Conservation (phyloP, 331 rosid species). For the Erythrophleum ivorense region DNA sequence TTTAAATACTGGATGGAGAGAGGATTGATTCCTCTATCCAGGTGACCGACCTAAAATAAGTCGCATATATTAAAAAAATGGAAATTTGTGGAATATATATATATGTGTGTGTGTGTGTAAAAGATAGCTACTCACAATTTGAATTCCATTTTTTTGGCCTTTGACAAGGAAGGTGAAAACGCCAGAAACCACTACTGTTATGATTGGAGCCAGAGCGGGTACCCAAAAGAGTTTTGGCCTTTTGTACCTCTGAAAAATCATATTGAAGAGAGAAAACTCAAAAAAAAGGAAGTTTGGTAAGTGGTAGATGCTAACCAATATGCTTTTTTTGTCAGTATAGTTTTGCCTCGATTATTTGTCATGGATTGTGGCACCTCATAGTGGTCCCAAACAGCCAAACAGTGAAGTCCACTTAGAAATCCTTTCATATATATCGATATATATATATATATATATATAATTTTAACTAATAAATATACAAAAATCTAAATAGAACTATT, state of each 20-base stretch:
- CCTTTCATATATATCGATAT: too few relatives aligned
- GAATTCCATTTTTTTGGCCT: slow-evolving; percentile 70
- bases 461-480: background rate
- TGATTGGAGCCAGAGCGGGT: slow-evolving; percentile 79
- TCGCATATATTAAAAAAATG: background rate
- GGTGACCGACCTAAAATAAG: slow-evolving; percentile 69
- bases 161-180: slow-evolving; percentile 60
- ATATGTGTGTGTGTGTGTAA: background rate
- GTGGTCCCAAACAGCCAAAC: background rate
- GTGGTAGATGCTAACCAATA: background rate
- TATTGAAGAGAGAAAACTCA: background rate
- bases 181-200: slow-evolving; percentile 58
- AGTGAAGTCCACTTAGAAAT: background rate
- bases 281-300: background rate
- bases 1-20: slow-evolving; percentile 53
- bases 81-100: background rate
- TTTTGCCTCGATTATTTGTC: background rate
- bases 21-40: slow-evolving; percentile 83
- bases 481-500: background rate
- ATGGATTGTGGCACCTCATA: background rate
- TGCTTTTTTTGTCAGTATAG: too few relatives aligned
- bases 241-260: slow-evolving; percentile 55
- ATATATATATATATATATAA: too few relatives aligned
- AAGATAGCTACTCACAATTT: slow-evolving; percentile 53
- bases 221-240: slow-evolving; percentile 85